Evolutionary conservation across 768 basidiomycete genomes (phyloP).

Genomic region (Amanita thiersii): DNA sequence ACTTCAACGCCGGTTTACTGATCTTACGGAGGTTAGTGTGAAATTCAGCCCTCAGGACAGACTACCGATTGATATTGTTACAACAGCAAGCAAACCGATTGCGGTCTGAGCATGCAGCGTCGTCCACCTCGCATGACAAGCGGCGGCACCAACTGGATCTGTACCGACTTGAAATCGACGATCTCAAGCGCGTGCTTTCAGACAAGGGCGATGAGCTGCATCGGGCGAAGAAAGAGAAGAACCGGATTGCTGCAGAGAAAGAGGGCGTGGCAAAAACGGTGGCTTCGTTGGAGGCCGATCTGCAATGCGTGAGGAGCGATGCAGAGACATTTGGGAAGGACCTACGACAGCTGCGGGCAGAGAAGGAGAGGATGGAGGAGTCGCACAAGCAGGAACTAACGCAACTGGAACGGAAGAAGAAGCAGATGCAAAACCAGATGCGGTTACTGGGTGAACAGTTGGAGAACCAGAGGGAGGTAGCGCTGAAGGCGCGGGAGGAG

Average conservation of each 20-base stretch:
- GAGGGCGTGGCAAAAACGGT: constrained; percentile 59
- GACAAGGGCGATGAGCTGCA: constrained; percentile 56
- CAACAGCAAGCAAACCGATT: constrained; percentile 51
- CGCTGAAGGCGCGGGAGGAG: constrained; percentile 35
- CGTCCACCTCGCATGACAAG: constrained; percentile 61
- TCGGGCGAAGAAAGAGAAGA: constrained; percentile 54
- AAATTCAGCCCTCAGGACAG: neutral
- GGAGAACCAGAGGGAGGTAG: constrained; percentile 44
- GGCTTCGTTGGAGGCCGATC: constrained; percentile 61
- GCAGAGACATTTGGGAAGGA: constrained; percentile 77
- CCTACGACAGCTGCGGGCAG: constrained; percentile 53
- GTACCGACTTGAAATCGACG: constrained; percentile 64
- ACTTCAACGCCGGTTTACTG: constrained; percentile 59
- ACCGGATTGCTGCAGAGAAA: constrained; percentile 53
- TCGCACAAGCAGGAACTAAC: constrained; percentile 47
- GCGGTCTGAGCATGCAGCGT: constrained; percentile 49
- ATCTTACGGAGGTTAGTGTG: constrained; percentile 54
- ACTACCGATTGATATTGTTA: neutral
- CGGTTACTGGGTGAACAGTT: constrained; percentile 60
- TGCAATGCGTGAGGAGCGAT: constrained; percentile 65
- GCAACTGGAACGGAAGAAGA: constrained; percentile 54
- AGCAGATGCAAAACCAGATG: constrained; percentile 61
- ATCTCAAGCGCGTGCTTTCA: constrained; percentile 61
- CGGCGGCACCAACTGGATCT: constrained; percentile 69
- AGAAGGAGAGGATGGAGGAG: constrained; percentile 57